Percentiles rank a stretch among this genome's conserved stretches.
Conservation (phyloP, 2,329 filamentous ascomycete genomes). For the Lecanicillium sp. region DNA sequence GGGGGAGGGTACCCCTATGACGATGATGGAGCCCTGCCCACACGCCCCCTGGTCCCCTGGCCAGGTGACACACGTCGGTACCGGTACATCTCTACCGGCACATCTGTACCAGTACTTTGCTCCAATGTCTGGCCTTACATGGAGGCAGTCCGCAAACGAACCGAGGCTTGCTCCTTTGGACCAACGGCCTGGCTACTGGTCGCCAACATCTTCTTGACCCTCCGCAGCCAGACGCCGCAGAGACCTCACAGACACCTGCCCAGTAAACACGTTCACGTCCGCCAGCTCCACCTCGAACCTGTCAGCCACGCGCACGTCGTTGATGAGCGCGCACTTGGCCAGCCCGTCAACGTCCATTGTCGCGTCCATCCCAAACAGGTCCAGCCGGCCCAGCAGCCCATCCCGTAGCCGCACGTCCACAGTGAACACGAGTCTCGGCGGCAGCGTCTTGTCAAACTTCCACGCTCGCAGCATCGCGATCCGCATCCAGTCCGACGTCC, state of each 20-base stretch:
- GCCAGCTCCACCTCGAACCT: slow-evolving; percentile 49
- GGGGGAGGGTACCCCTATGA: neutral
- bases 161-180: too few species aligned
- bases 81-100: neutral
- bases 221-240: slow-evolving; percentile 18
- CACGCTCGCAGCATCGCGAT: slow-evolving; percentile 57
- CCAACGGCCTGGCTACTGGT: too few species aligned
- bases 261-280: slow-evolving; percentile 46
- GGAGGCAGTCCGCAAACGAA: too few species aligned
- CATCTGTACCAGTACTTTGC: neutral
- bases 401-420: slow-evolving; percentile 34
- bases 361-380: slow-evolving; percentile 45
- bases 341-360: slow-evolving; percentile 35
- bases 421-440: slow-evolving; percentile 43
- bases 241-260: slow-evolving; percentile 41
- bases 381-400: slow-evolving; percentile 36
- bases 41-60: neutral
- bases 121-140: too few species aligned
- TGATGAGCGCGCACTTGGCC: slow-evolving; percentile 29
- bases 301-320: slow-evolving; percentile 44
- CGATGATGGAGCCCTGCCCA: too few species aligned
- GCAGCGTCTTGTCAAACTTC: slow-evolving; percentile 45
- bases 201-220: neutral
- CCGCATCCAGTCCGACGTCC: slow-evolving; percentile 48
- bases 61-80: neutral